These are phyloP conservation scores for Oldenlandia corymbosa DNA, from an alignment of 257 asterid genomes.

Conservation along the genomic window DNA sequence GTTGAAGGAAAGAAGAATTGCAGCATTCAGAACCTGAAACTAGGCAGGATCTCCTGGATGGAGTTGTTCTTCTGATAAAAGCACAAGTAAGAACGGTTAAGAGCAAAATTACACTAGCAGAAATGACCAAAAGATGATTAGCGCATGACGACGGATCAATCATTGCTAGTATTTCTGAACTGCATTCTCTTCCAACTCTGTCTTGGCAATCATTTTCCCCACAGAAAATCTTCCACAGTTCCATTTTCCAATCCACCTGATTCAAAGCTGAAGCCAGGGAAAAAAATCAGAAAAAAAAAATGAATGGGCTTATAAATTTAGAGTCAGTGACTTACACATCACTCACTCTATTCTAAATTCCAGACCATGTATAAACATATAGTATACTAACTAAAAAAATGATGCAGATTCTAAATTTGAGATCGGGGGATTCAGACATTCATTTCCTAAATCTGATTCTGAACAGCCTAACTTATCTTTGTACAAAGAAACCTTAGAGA, in stretches of 20 bases:
- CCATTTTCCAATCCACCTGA: constrained; percentile 6
- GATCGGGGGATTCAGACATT: not conserved
- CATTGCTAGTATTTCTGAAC: not conserved
- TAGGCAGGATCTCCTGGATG: not conserved
- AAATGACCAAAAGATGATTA: constrained; percentile 13
- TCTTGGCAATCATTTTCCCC: constrained; percentile 13
- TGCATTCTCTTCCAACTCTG: not conserved
- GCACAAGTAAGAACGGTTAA: constrained; percentile 9
- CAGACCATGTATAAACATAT: not conserved
- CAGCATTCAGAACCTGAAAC: not conserved
- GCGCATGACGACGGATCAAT: constrained; percentile 20
- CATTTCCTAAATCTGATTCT: no score
- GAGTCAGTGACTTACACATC: not conserved
- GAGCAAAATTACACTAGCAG: constrained; percentile 15
- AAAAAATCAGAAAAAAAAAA: no score
- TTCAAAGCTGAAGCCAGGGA: not conserved
- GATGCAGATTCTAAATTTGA: not conserved
- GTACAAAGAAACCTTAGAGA: no score
- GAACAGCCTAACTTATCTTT: no score
- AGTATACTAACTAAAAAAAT: not conserved
- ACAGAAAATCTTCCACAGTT: constrained; percentile 16
- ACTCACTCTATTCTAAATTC: not conserved
- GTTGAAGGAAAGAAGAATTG: constrained; percentile 5
- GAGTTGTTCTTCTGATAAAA: not conserved
- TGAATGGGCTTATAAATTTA: no score